Base-by-base conservation (phyloP, 164 flowering plant genomes). In the Piper betle region DNA sequence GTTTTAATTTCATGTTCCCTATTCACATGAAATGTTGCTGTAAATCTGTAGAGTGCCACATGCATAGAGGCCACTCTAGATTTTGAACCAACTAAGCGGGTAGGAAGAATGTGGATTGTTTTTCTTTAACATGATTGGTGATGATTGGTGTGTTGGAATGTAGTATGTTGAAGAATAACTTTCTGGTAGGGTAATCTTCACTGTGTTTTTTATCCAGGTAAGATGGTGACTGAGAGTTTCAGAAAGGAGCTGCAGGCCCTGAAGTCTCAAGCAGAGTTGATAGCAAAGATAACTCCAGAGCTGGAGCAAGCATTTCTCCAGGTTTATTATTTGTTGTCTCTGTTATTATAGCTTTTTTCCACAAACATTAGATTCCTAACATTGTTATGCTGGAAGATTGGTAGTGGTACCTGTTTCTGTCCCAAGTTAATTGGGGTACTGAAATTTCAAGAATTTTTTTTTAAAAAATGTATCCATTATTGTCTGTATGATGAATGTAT, bases 251-350 rank as follows among this genome's bases (percentile, higher is more conserved):
- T 93, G 41, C 11, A 64, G 55, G 77, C 63, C 63, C 88, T 94
- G 43, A 90, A 84, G 78, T 73, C 71, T 71, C 68, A 78, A 63
- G 97, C 99, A 56, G 95, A 90, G 75, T 82, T 87, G 53, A 70
- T 93, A 73, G 91, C 92, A 16, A 38, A 55, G 64, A 79, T 93
- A 41, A 90, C 96, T 63, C 82, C 88, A 58, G 92, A 80, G 66
- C 85, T 90, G 64, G 76, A 68, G 42, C 68, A 78, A 62, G 86
- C 74, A 62, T 93, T 93, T 78, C 81, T 78, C 64, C 80, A 89
- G 96, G 70, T 67, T 37, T 7, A 4, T 5, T 16, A 8, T n/a
- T 2, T 9, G 18, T 58, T 58, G 39, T 2, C 39, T 58, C 2
- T 16, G 17, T 8, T 39, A 4, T 9, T 16, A 10, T 39, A 19